A percentile compares a stretch with the other conserved stretches of the same genome.
These are phyloP conservation scores for Cryptococcus jaspeensis DNA, from an alignment of 1,284 basidiomycete genomes.

Conservation along the genomic window DNA sequence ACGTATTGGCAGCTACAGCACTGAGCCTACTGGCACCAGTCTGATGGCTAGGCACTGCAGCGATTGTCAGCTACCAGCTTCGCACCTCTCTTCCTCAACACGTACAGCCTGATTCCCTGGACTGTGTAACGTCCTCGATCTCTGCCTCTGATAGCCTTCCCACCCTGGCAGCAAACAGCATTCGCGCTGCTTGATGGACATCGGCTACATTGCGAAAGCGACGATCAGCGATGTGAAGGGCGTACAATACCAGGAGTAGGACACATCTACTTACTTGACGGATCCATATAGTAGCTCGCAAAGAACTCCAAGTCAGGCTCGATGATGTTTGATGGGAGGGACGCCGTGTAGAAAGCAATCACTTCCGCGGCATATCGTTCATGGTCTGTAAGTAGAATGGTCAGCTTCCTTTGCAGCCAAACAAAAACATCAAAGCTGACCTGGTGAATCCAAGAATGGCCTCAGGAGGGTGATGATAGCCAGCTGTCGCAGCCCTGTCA, in stretches of 20 bases:
- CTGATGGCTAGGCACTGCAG: constrained; percentile 68
- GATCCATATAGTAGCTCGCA: constrained; percentile 70
- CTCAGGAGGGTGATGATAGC: constrained; percentile 67
- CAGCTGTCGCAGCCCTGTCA: constrained; percentile 66
- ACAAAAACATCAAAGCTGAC: constrained; percentile 50
- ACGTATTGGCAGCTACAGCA: constrained; percentile 62
- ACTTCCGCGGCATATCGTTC: constrained; percentile 66
- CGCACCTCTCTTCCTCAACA: neutral
- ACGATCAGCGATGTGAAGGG: constrained; percentile 1
- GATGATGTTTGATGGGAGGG: constrained; percentile 61
- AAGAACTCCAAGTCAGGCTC: constrained; percentile 70
- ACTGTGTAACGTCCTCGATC: constrained; percentile 58
- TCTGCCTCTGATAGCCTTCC: constrained; percentile 66
- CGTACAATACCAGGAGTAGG: neutral
- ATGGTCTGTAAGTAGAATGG: constrained; percentile 55
- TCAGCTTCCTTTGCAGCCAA: constrained; percentile 6
- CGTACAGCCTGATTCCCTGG: constrained; percentile 27
- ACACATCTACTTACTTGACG: constrained; percentile 58
- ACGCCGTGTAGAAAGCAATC: constrained; percentile 72
- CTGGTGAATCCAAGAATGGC: constrained; percentile 68
- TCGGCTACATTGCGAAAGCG: constrained; percentile 56
- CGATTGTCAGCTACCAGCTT: neutral
- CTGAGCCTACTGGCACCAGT: constrained; percentile 60
- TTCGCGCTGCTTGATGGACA: constrained; percentile 68
- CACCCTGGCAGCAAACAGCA: constrained; percentile 72